Evolutionary conservation across 352 stramenopile genomes (phyloP), one percentile per base, ranked within the genome.

Genomic region (Aphanomyces cochlioides): DNA sequence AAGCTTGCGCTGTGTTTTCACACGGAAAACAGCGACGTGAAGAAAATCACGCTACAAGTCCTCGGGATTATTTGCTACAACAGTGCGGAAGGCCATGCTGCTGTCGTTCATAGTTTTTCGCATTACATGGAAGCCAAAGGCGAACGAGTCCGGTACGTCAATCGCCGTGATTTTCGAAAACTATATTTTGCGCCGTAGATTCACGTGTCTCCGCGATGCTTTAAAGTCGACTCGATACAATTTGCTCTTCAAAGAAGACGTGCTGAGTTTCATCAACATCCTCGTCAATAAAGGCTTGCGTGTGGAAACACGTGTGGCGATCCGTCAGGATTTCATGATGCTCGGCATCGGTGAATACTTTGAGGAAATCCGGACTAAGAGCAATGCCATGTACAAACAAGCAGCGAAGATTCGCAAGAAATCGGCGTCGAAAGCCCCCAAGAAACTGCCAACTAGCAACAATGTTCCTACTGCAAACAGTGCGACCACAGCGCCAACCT

Each of bases 261-360:
- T 94, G 68, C 73, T 94, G 54, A 92, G 84, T 67, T 94, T 94
- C 76, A 84, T 94, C 56, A 94, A 94, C 78, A 92, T 94, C 72
- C 92, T 94, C 67, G 86, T 94, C 36, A 94, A 94, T 77, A 94
- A 94, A 75, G 86, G 84, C 3, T 91, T 94, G 37, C 81, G 84
- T 12, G 70, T 94, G 7, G 86, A 94, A 77, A 83, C 91, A 64
- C 86, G 86, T 48, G 65, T 94, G 54, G 86, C 83, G 43, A 94
- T 94, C 63, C 86, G 86, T 13, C 82, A 81, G 38, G 86, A 94
- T 63, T 94, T 94, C 69, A 90, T 94, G 63, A 82, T 84, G 53
- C 78, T 94, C 19, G 89, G 91, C 40, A 94, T 94, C 82, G 82
- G 81, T 8, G 83, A 80, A 17, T 94, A 94, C 72, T 94, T 94